phyloP scores from a whole-genome alignment of 306 rosid genomes.

The Echinosophora koreensis region DNA sequence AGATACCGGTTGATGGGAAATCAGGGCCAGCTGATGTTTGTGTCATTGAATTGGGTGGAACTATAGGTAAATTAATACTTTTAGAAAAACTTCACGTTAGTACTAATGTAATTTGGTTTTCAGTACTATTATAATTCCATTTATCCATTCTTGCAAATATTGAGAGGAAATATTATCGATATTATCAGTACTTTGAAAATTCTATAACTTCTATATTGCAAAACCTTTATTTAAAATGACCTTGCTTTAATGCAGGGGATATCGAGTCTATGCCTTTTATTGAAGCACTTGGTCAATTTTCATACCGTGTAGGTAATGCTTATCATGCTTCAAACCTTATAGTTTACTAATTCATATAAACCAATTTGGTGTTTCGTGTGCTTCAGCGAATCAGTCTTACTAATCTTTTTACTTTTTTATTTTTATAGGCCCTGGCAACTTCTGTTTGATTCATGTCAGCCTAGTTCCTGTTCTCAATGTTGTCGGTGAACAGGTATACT shows the following conservation, averaged over 20 bases:
- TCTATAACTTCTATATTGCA: conserved; percentile 4
- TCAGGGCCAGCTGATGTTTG: conserved; percentile 91
- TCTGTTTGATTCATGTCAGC: conserved; percentile 88
- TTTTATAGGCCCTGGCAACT: conserved; percentile 73
- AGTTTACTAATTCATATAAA: conserved; percentile 1
- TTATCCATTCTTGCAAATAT: conserved; percentile 25
- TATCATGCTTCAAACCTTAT: conserved; percentile 15
- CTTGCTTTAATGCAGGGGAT: conserved; percentile 68
- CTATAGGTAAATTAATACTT: conserved; percentile 66
- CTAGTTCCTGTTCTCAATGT: conserved; percentile 83
- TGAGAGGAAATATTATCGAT: conserved; percentile 1
- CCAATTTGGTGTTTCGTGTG: conserved; percentile 19
- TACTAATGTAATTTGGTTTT: conserved; percentile 1
- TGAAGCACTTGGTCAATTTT: conserved; percentile 91
- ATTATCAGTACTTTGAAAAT: conserved; percentile 2
- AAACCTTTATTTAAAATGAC: conserved; percentile 30
- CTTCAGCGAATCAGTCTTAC: conserved; percentile 36
- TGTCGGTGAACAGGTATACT: conserved; percentile 88
- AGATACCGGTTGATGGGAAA: conserved; percentile 83
- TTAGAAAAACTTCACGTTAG: neutral
- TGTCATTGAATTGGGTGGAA: conserved; percentile 93
- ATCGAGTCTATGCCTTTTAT: conserved; percentile 88
- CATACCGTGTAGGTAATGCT: conserved; percentile 81
- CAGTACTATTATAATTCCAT: conserved; percentile 19
- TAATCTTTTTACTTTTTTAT: conserved; percentile 24